Base-by-base conservation (phyloP, 257 asterid species). In the Gentiana dahurica region DNA sequence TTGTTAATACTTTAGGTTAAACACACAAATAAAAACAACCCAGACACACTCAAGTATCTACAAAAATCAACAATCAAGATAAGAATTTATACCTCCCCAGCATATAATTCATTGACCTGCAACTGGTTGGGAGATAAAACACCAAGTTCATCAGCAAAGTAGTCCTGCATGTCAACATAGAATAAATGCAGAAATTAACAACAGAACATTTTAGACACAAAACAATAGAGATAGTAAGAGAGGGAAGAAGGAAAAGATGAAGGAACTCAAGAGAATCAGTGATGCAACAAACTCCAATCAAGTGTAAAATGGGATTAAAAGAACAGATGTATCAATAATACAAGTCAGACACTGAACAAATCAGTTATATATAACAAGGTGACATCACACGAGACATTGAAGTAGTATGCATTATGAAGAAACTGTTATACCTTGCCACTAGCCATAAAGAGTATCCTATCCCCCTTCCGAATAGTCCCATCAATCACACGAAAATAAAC, bases 81-180 rank as follows among this genome's bases (percentile, higher is more conserved):
- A 37, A 62, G 71, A 70, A 43, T 58, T 61, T 62, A 53, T 75
- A 91, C 98, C 98, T 91, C 98, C 76, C 98, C 98, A 58, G 94
- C 94, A 34, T 58, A 70, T 63, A 92, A 72, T 72, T 78, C 77
- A 60, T 81, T 85, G 75, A 76, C 95, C 77, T 88, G 97, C 84
- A 85, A 34, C 83, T 92, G 97, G 71, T 46, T 81, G 54, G 98
- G 98, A 68, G 98, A 92, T 74, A 92, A 76, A 64, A 92, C 94
- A 63, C 98, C 98, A 65, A 92, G 69, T 77, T 92, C 98, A 83
- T 92, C 98, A 65, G 88, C 97, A 71, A 64, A 81, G 70, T 88
- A 88, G 68, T 92, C 98, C 98, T 91, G 82, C 75, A 81, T 49
- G 62, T 75, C 49, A 36, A 56, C 53, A 64, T 74, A 59, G 35